Conservation (phyloP, 2,329 filamentous ascomycete species). For the Calonectria fujianensis region DNA sequence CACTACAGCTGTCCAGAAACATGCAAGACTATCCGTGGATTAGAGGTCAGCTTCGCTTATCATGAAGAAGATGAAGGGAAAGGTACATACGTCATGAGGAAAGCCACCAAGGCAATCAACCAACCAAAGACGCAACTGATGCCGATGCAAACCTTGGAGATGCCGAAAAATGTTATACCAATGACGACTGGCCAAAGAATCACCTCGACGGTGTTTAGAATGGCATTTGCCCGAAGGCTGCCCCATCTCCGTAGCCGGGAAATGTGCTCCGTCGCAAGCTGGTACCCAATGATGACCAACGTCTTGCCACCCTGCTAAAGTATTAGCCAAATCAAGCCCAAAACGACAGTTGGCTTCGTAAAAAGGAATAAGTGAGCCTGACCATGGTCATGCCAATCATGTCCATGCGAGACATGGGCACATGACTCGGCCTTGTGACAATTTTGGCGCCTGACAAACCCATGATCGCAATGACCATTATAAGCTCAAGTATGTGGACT, state of each 20-base stretch:
- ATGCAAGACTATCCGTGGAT: neutral
- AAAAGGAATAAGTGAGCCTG: neutral
- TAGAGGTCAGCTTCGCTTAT: neutral
- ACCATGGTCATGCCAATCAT: constrained; percentile 16
- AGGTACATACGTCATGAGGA: constrained; percentile 6
- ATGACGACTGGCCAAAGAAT: constrained; percentile 22
- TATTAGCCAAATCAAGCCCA: neutral
- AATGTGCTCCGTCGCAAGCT: constrained; percentile 12
- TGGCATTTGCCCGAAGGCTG: constrained; percentile 9
- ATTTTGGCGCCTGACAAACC: constrained; percentile 7
- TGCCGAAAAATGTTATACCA: constrained; percentile 1
- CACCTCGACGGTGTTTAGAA: constrained; percentile 16
- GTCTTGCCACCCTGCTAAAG: constrained; percentile 7
- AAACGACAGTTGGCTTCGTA: neutral
- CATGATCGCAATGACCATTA: neutral
- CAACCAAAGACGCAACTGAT: constrained; percentile 25
- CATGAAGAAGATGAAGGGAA: neutral
- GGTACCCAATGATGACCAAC: constrained; percentile 7
- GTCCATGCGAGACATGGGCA: constrained; percentile 18
- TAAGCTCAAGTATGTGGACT: constrained; percentile 6
- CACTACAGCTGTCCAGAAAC: neutral
- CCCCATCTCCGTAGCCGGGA: constrained; percentile 6
- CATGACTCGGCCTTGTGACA: constrained; percentile 14
- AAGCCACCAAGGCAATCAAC: constrained; percentile 10
- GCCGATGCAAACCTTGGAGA: constrained; percentile 24